Percentiles rank a stretch among this genome's conserved stretches.
phyloP scores from a whole-genome alignment of 306 rosid species.

The Trichosanthes truncata region DNA sequence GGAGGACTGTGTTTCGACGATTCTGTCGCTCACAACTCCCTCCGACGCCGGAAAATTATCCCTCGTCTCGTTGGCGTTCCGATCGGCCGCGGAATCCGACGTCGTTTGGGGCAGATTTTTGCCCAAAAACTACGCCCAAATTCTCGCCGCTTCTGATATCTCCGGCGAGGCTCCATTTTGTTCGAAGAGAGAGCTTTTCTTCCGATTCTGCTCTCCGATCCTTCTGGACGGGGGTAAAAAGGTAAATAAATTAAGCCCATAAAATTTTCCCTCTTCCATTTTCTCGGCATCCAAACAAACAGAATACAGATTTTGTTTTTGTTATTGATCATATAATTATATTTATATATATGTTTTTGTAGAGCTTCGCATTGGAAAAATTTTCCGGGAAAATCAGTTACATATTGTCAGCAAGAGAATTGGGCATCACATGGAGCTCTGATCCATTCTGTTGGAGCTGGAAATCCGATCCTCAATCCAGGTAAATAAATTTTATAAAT shows the following conservation, averaged over 20 bases:
- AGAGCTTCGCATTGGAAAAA: conserved; percentile 48
- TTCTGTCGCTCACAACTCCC: conserved; percentile 38
- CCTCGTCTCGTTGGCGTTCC: conserved; percentile 30
- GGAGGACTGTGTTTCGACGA: conserved; percentile 30
- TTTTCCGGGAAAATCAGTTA: conserved; percentile 29
- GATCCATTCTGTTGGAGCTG: conserved; percentile 48
- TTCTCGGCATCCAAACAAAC: neutral
- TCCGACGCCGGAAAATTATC: conserved; percentile 29
- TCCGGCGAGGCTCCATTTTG: conserved; percentile 14
- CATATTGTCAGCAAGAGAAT: conserved; percentile 43
- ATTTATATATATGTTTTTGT: neutral
- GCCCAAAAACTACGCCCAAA: conserved; percentile 32
- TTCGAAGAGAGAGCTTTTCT: conserved; percentile 40
- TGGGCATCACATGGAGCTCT: conserved; percentile 31
- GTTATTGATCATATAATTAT: neutral
- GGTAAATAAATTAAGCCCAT: conserved; percentile 14
- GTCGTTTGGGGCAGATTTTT: conserved; percentile 44
- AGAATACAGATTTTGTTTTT: neutral
- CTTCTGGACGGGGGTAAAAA: conserved; percentile 41
- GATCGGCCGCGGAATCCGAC: conserved; percentile 31
- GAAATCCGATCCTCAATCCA: conserved; percentile 37
- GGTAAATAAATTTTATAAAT: conserved; percentile 4
- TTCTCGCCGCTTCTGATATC: conserved; percentile 22
- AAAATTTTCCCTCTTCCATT: neutral
- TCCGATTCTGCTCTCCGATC: conserved; percentile 24